These are phyloP conservation scores for Neurospora sp. DNA, from an alignment of 2,329 filamentous ascomycete genomes.

Conservation along the genomic window DNA sequence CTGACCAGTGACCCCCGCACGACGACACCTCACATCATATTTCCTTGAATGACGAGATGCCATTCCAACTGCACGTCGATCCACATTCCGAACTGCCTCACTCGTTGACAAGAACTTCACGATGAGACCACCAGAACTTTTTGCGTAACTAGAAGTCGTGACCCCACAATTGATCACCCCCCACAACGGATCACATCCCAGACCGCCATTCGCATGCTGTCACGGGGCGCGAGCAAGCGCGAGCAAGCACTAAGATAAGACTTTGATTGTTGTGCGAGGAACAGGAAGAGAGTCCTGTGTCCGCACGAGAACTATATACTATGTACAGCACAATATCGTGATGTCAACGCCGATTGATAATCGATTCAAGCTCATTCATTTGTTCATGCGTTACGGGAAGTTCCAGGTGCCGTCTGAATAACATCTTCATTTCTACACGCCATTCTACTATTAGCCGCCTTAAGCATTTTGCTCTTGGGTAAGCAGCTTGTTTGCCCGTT, in stretches of 20 bases:
- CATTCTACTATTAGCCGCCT: not conserved
- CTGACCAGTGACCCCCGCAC: not conserved
- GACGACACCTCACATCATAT: not conserved
- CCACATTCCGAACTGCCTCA: not conserved
- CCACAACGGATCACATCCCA: too few relatives aligned
- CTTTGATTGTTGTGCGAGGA: too few relatives aligned
- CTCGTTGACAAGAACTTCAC: not conserved
- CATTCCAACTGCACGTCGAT: not conserved
- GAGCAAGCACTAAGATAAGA: too few relatives aligned
- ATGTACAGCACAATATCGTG: not conserved
- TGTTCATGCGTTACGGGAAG: not conserved
- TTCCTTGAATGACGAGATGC: not conserved
- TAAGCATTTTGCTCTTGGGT: not conserved
- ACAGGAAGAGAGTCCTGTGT: too few relatives aligned
- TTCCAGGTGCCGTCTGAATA: not conserved
- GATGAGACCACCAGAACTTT: not conserved
- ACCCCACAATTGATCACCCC: too few relatives aligned
- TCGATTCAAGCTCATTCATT: not conserved
- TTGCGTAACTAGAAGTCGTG: not conserved
- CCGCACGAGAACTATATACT: too few relatives aligned
- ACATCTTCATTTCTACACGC: not conserved
- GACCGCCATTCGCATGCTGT: too few relatives aligned
- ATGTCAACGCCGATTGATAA: not conserved
- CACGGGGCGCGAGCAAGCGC: too few relatives aligned
- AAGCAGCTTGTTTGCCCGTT: constrained; percentile 17